phyloP scores from a whole-genome alignment of 768 basidiomycete genomes.

The Leccinum uliginosum region DNA sequence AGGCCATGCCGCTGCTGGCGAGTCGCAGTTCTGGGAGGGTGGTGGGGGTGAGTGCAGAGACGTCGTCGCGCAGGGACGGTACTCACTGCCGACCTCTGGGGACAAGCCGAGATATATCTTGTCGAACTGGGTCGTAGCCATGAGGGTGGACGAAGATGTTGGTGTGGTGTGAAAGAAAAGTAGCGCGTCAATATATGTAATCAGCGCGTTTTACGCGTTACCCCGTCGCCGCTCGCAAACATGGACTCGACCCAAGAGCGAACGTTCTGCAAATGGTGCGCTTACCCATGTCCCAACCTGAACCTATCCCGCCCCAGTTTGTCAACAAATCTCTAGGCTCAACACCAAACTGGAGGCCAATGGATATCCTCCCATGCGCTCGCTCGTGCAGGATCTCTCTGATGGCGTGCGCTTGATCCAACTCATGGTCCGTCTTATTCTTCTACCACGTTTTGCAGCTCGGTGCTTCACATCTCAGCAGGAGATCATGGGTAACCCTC shows the following conservation, averaged over 20 bases:
- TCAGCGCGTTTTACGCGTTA: conserved; percentile 16
- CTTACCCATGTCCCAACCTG: background rate
- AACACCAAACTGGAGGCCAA: conserved; percentile 90
- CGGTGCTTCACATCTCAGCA: conserved; percentile 29
- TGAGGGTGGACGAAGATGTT: conserved; percentile 17
- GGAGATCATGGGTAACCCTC: conserved; percentile 89
- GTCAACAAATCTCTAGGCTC: conserved; percentile 53
- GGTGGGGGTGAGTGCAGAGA: conserved; percentile 1
- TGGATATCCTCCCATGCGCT: conserved; percentile 83
- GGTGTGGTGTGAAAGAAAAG: conserved; percentile 12
- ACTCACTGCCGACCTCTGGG: conserved; percentile 79
- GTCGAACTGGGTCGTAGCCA: conserved; percentile 82
- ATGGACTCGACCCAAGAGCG: conserved; percentile 54
- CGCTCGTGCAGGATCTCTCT: conserved; percentile 85
- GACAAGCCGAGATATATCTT: conserved; percentile 73
- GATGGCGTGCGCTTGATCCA: conserved; percentile 96
- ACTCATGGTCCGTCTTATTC: conserved; percentile 62
- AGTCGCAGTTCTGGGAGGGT: conserved; percentile 84
- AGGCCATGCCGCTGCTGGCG: conserved; percentile 87
- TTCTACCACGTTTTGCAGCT: background rate
- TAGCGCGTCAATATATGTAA: conserved; percentile 31
- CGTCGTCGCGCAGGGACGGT: background rate
- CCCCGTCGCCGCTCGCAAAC: background rate
- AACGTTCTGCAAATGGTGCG: conserved; percentile 90
- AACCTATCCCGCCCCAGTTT: background rate